Conservation (phyloP, 257 asterid species). For the Penstemon eatonii region DNA sequence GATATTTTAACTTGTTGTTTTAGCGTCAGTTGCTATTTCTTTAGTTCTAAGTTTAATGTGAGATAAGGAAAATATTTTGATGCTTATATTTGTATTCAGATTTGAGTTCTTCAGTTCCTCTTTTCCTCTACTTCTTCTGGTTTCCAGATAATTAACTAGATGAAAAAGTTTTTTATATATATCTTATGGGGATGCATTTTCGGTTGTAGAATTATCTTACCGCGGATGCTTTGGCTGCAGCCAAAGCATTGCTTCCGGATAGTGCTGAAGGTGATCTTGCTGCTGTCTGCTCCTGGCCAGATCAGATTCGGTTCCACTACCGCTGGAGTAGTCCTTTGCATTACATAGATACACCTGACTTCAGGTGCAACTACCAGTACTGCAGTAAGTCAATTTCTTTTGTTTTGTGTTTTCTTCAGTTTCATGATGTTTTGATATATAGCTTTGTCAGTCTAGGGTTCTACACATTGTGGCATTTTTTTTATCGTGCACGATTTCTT, state of each 20-base stretch:
- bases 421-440: neutral
- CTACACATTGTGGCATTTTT: neutral
- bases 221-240: constrained; percentile 59
- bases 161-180: neutral
- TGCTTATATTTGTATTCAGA: no score
- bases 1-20: no score
- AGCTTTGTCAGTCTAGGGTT: neutral
- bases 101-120: constrained; percentile 14
- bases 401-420: constrained; percentile 6
- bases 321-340: constrained; percentile 84
- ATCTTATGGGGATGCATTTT: constrained; percentile 26
- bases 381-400: constrained; percentile 65
- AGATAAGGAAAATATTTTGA: no score
- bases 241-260: constrained; percentile 77
- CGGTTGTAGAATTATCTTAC: constrained; percentile 62
- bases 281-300: constrained; percentile 86
- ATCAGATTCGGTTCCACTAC: constrained; percentile 63
- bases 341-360: constrained; percentile 89
- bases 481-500: neutral
- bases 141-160: neutral
- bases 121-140: neutral
- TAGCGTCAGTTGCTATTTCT: no score
- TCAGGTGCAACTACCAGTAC: constrained; percentile 76
- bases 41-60: no score
- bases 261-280: constrained; percentile 90